Evolutionary conservation across 495 filamentous ascomycete species (phyloP), one percentile per base, ranked within the genome.

Genomic region (Penicillium soppii): DNA sequence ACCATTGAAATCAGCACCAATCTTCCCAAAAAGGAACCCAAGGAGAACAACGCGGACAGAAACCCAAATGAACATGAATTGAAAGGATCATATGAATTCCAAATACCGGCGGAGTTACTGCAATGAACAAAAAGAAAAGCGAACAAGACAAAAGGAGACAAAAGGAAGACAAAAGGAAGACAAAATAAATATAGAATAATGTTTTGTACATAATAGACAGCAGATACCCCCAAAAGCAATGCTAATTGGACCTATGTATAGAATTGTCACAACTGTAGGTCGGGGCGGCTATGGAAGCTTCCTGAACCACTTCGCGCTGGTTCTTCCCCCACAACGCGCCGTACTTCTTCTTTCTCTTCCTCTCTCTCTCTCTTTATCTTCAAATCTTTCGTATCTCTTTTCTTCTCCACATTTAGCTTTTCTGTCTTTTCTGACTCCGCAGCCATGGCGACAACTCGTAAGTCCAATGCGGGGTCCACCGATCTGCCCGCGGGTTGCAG

Each of bases 1-100:
- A 87, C 83, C 3, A 78, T 87, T 29, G 82, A 85, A 59, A 81
- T 87, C 49, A 74, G 83, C 53, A 86, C 83, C 5, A 75, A 80
- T 57, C 71, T 83, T 9, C 75, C 81, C 5, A 83, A 82, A 54
- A 76, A 74, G 55, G 75, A 80, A 64, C 51, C 61, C 41, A 70
- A 54, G 60, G 53, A 52, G 37, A 50, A 48, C 25, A 63, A 37
- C 22, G 50, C 62, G n/a, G 52, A 57, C 13, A 54, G 57, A 43
- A 56, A 54, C 20, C 45, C 59, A 15, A 43, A 58, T 8, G 52
- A 65, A 15, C 53, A 52, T 4, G 45, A 63, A 16, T 42, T 47
- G 4, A 53, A 58, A 35, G 56, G 59, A 32, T 63, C 53, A 22
- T 61, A 67, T 47, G 72, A 75, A 48, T 72, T 75, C 33, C 55